Percentiles rank a stretch among this genome's conserved stretches.
Conservation (phyloP, 2,329 filamentous ascomycete species). For the Bisporella sp. region DNA sequence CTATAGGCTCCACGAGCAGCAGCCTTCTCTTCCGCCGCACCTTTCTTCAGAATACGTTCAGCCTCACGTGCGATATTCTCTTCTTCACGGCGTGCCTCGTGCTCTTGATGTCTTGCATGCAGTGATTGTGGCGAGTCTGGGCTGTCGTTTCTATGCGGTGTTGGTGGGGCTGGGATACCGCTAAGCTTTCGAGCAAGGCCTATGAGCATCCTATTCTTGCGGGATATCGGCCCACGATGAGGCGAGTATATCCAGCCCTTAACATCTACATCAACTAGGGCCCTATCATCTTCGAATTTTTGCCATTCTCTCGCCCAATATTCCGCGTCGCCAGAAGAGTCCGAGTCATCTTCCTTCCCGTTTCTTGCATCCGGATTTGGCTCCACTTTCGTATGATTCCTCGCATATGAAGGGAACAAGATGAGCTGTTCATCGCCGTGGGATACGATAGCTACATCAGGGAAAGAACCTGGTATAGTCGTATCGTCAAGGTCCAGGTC, state of each 20-base stretch:
- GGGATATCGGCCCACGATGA: slow-evolving; percentile 74
- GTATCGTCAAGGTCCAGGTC: slow-evolving; percentile 36
- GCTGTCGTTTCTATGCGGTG: slow-evolving; percentile 21
- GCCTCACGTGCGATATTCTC: slow-evolving; percentile 69
- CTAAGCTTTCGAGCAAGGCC: slow-evolving; percentile 82
- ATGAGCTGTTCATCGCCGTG: slow-evolving; percentile 88
- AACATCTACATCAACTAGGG: slow-evolving; percentile 89
- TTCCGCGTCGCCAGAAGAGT: slow-evolving; percentile 53
- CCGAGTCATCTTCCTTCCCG: slow-evolving; percentile 31
- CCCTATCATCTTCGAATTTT: slow-evolving; percentile 70
- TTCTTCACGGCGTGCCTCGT: slow-evolving; percentile 46
- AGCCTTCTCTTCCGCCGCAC: slow-evolving; percentile 62
- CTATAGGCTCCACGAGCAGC: slow-evolving; percentile 70
- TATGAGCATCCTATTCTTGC: slow-evolving; percentile 80
- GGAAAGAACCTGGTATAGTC: slow-evolving; percentile 69
- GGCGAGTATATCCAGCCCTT: slow-evolving; percentile 92
- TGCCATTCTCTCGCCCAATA: slow-evolving; percentile 79
- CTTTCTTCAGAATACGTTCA: slow-evolving; percentile 65
- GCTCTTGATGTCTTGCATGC: slow-evolving; percentile 30
- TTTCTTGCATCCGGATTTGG: slow-evolving; percentile 26
- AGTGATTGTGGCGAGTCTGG: slow-evolving; percentile 21
- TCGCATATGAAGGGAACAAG: slow-evolving; percentile 92
- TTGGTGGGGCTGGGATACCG: slow-evolving; percentile 57
- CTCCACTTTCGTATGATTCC: slow-evolving; percentile 25
- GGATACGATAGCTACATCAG: slow-evolving; percentile 73